Conservation (phyloP, 495 filamentous ascomycete genomes). For the Penicillium maclennaniae region DNA sequence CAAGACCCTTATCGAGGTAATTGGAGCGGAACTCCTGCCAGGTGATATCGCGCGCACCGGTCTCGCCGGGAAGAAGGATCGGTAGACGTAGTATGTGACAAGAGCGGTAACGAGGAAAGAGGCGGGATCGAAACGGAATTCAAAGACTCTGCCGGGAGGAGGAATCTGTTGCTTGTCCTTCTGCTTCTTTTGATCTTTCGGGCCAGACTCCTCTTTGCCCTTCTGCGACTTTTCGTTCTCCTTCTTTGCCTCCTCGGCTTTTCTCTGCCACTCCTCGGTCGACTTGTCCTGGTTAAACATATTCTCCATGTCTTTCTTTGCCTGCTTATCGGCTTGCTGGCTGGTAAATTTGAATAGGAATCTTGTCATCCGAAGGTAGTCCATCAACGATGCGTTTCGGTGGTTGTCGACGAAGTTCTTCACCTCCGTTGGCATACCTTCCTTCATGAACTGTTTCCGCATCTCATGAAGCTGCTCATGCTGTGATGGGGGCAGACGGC, state of each 20-base stretch:
- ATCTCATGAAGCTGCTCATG: conserved; percentile 28
- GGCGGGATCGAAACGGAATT: conserved; percentile 54
- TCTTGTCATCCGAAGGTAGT: conserved; percentile 32
- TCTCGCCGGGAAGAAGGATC: conserved; percentile 62
- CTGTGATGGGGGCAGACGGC: conserved; percentile 26
- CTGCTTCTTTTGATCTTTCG: conserved; percentile 25
- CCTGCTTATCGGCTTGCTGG: conserved; percentile 46
- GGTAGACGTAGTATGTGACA: conserved; percentile 59
- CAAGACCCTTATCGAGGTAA: conserved; percentile 92
- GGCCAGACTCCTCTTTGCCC: conserved; percentile 7
- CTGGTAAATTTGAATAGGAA: conserved; percentile 39
- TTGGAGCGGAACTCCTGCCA: conserved; percentile 94
- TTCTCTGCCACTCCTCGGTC: neutral
- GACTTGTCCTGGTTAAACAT: conserved; percentile 37
- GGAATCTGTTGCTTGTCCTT: conserved; percentile 10
- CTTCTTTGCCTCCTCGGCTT: conserved; percentile 2
- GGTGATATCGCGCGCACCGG: conserved; percentile 71
- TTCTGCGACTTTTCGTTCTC: conserved; percentile 12
- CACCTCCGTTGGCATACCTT: conserved; percentile 33
- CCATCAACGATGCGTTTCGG: conserved; percentile 37
- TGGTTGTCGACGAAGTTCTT: conserved; percentile 30
- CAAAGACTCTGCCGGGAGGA: conserved; percentile 30
- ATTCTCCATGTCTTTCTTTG: conserved; percentile 36
- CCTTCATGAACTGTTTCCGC: conserved; percentile 27
- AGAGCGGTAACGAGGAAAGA: conserved; percentile 55